Percentiles rank a stretch among this genome's conserved stretches.
phyloP scores from a whole-genome alignment of 495 filamentous ascomycete species.

The Podospora didyma region DNA sequence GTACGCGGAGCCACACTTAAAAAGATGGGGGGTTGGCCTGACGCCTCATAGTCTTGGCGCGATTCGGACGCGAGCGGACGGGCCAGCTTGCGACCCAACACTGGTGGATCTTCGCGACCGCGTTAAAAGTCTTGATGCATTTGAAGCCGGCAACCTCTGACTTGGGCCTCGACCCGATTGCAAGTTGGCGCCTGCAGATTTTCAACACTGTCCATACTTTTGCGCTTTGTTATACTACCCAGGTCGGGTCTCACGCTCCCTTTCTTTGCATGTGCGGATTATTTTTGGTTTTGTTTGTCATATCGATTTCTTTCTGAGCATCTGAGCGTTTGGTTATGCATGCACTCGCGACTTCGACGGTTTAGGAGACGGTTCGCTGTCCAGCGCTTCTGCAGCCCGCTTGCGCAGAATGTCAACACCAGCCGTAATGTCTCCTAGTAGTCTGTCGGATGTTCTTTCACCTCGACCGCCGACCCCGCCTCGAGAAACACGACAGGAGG shows the following conservation, averaged over 20 bases:
- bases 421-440: constrained; percentile 36
- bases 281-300: neutral
- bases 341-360: constrained; percentile 5
- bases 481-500: constrained; percentile 41
- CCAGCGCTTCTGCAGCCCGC: constrained; percentile 4
- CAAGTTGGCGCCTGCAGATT: neutral
- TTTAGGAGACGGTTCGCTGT: constrained; percentile 15
- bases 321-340: neutral
- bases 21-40: constrained; percentile 1
- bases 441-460: constrained; percentile 38
- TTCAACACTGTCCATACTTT: neutral
- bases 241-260: neutral
- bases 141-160: neutral
- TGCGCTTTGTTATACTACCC: neutral
- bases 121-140: constrained; percentile 26
- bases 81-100: constrained; percentile 1
- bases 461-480: constrained; percentile 55
- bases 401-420: constrained; percentile 46
- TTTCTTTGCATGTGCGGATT: neutral
- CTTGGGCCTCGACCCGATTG: neutral
- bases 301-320: neutral
- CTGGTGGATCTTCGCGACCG: constrained; percentile 16
- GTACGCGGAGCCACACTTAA: neutral
- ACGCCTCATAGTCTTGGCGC: constrained; percentile 11
- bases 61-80: constrained; percentile 18